Base-by-base conservation (phyloP, 345 rosid genomes). In the Populus nigra region DNA sequence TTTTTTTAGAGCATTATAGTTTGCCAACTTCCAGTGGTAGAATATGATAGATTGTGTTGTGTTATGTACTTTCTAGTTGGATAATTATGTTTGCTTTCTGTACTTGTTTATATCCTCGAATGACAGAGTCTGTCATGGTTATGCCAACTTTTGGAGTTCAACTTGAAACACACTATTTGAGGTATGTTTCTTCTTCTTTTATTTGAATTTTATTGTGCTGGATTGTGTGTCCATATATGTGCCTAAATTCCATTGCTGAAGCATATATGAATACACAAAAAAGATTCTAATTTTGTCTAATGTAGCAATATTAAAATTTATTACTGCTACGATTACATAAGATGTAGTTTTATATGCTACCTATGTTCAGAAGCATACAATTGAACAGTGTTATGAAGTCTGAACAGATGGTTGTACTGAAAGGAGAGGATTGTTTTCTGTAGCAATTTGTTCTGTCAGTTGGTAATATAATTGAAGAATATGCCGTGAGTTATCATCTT, bases 101-200 rank as follows among this genome's bases (percentile, higher is more conserved):
- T 76, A 76, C 74, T 68, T 77, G 9, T 7, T 76, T 74, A 61
- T 76, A 17, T 84, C 35, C 63, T 79, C 76, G 85, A 84, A 74
- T 67, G 77, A 65, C 90, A 94, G 98, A 93, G 76, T 89, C 95
- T 79, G 94, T 94, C 62, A 80, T 89, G 70, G 84, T 90, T 80
- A 86, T 93, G 86, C 93, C 98, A 73, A 81, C 88, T 77, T 90
- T 92, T 76, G 98, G 93, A 69, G 87, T 93, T 81, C 98, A 92
- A 83, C 92, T 93, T 41, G 93, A 92, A 84, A 93, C 97, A 53
- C 91, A 89, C 72, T 90, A 89, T 88, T 18, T 76, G 57, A 91
- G 97, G 99, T 91, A 83, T 8, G 5, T 33, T 45, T 49, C 43
- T 27, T 72, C 38, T 8, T 67, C n/a, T 17, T 68, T 77, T 69